phyloP scores from a whole-genome alignment of 2,329 filamentous ascomycete species.

The Beauveria scarabaeidicola region DNA sequence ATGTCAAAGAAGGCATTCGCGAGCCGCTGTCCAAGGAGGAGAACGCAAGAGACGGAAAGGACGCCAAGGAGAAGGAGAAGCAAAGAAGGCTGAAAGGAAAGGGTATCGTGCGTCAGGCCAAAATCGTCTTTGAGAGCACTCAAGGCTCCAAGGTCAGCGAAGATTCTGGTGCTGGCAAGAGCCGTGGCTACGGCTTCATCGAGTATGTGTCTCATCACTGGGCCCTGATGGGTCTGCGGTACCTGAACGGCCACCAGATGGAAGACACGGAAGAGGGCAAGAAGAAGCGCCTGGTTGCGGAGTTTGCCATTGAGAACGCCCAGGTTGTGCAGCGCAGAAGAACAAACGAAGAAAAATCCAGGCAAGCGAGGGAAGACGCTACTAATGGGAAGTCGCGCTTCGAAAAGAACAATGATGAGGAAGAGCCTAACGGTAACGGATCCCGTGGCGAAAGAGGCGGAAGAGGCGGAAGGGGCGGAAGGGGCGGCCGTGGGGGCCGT shows the following conservation, averaged over 20 bases:
- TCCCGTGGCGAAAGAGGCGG: background rate
- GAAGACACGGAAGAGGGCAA: constrained; percentile 54
- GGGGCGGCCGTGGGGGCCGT: background rate
- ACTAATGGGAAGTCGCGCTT: background rate
- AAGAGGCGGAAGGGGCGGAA: background rate
- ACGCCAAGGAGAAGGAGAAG: constrained; percentile 72
- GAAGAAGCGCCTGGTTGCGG: constrained; percentile 84
- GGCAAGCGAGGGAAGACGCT: constrained; percentile 15
- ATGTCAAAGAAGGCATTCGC: constrained; percentile 72
- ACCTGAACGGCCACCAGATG: constrained; percentile 71
- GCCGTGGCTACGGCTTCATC: constrained; percentile 92
- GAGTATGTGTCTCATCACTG: constrained; percentile 92
- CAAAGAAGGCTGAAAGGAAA: constrained; percentile 74
- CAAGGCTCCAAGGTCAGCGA: constrained; percentile 80
- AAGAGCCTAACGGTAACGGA: constrained; percentile 15
- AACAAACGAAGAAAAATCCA: constrained; percentile 27
- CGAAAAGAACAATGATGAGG: constrained; percentile 24
- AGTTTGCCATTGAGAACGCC: constrained; percentile 97
- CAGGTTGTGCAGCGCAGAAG: constrained; percentile 78
- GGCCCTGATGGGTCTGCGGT: constrained; percentile 89
- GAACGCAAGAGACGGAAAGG: constrained; percentile 65
- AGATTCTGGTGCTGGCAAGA: constrained; percentile 67
- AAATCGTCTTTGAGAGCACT: constrained; percentile 84
- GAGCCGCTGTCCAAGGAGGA: constrained; percentile 85
- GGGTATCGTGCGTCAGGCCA: constrained; percentile 82